These are phyloP conservation scores for Arachnomyces sp. DNA, from an alignment of 2,329 filamentous ascomycete genomes.

Conservation along the genomic window DNA sequence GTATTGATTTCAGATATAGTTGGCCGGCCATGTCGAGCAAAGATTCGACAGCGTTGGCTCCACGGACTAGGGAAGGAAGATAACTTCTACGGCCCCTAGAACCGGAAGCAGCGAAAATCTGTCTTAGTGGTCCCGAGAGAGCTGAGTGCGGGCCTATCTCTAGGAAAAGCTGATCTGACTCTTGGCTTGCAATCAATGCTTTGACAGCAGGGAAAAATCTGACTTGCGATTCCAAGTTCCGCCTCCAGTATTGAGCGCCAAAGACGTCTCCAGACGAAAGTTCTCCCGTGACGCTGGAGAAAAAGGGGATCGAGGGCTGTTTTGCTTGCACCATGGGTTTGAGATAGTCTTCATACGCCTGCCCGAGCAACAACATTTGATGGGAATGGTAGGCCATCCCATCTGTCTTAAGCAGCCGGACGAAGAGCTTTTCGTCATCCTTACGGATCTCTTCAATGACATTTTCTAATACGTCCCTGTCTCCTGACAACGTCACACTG, in stretches of 20 bases:
- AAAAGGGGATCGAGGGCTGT: background rate
- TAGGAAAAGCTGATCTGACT: constrained; percentile 12
- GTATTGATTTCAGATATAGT: constrained; percentile 12
- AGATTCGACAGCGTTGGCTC: constrained; percentile 15
- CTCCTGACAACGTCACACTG: constrained; percentile 30
- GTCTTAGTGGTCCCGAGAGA: constrained; percentile 23
- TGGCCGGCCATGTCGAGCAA: constrained; percentile 16
- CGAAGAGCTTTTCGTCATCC: constrained; percentile 11
- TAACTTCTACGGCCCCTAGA: constrained; percentile 13
- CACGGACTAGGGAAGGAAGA: constrained; percentile 17
- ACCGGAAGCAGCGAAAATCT: constrained; percentile 15
- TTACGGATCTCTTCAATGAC: constrained; percentile 19
- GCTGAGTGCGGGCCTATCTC: constrained; percentile 32
- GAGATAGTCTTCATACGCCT: constrained; percentile 6
- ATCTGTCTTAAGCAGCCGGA: constrained; percentile 11
- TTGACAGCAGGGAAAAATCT: constrained; percentile 16
- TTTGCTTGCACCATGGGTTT: background rate
- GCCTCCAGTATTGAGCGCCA: constrained; percentile 16
- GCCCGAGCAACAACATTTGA: constrained; percentile 10
- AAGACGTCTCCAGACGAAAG: constrained; percentile 3
- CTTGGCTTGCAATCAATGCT: constrained; percentile 11
- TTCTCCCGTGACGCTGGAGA: constrained; percentile 13
- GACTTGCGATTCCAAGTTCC: constrained; percentile 19
- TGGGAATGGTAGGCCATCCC: constrained; percentile 14
- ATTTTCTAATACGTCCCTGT: constrained; percentile 8